These are phyloP conservation scores for Vitis hybrid DNA, from an alignment of 177 flowering plant genomes.

Conservation along the genomic window DNA sequence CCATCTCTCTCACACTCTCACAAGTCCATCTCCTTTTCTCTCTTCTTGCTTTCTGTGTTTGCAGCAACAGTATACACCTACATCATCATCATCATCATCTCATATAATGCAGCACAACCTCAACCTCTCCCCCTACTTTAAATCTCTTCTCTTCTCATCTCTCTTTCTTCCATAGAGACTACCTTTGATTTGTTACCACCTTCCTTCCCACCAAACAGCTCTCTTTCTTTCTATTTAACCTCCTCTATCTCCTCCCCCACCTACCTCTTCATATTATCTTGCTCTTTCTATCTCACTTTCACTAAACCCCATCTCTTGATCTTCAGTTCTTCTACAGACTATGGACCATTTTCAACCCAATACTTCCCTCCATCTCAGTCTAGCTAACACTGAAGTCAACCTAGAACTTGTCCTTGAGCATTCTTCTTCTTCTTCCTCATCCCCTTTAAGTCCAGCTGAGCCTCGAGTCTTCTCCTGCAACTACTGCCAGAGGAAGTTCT, in stretches of 20 bases:
- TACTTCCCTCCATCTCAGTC: slow-evolving; percentile 42
- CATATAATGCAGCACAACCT: slow-evolving; percentile 18
- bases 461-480: slow-evolving; percentile 73
- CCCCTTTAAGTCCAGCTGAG: slow-evolving; percentile 26
- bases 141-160: neutral
- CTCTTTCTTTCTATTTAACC: slow-evolving; percentile 4
- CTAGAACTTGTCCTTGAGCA: slow-evolving; percentile 51
- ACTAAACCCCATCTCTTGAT: neutral
- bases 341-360: slow-evolving; percentile 49
- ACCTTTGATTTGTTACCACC: neutral
- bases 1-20: slow-evolving; percentile 18
- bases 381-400: slow-evolving; percentile 32
- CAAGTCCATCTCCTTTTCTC: neutral
- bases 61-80: slow-evolving; percentile 22
- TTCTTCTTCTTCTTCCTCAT: slow-evolving; percentile 35
- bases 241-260: neutral
- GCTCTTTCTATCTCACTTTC: neutral
- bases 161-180: neutral
- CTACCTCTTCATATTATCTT: neutral
- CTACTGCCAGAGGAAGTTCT: slow-evolving; percentile 81
- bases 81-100: slow-evolving; percentile 6
- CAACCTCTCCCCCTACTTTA: slow-evolving; percentile 1
- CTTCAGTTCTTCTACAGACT: slow-evolving; percentile 7
- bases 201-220: neutral
- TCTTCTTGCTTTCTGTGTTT: slow-evolving; percentile 22